phyloP scores from a whole-genome alignment of 2,329 filamentous ascomycete genomes.

The Colletotrichum paranaense region DNA sequence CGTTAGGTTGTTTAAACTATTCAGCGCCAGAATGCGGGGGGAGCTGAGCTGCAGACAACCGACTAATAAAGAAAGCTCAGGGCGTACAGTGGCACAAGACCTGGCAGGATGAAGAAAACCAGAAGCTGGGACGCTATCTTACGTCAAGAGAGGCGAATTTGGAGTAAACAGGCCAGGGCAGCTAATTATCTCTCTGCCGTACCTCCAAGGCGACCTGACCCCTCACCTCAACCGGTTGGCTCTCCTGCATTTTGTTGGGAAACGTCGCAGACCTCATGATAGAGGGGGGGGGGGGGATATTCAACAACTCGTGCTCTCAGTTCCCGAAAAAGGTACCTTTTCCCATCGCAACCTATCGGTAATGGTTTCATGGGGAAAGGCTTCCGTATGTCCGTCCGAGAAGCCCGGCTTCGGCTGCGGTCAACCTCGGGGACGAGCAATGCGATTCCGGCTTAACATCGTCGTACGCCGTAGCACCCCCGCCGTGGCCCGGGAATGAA shows the following conservation, averaged over 20 bases:
- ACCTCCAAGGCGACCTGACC: not conserved
- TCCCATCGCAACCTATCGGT: not conserved
- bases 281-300: not conserved
- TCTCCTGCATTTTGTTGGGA: slow-evolving; percentile 34
- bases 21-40: slow-evolving; percentile 26
- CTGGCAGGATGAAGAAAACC: not conserved
- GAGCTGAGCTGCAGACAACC: not conserved
- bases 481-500: not conserved
- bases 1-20: not conserved
- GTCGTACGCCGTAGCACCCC: not conserved
- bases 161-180: not conserved
- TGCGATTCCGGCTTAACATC: not conserved
- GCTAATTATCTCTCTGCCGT: not conserved
- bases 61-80: not conserved
- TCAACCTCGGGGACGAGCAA: not conserved
- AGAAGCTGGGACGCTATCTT: not conserved
- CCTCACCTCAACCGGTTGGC: slow-evolving; percentile 30
- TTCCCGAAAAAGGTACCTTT: not conserved
- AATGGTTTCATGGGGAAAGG: not conserved
- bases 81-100: not conserved
- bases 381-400: not conserved
- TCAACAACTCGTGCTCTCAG: slow-evolving; percentile 15
- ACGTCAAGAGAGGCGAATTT: not conserved
- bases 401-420: not conserved
- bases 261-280: slow-evolving; percentile 3